Evolutionary conservation across 2,329 filamentous ascomycete species (phyloP).

Genomic region (Cladophialophora bantiana): DNA sequence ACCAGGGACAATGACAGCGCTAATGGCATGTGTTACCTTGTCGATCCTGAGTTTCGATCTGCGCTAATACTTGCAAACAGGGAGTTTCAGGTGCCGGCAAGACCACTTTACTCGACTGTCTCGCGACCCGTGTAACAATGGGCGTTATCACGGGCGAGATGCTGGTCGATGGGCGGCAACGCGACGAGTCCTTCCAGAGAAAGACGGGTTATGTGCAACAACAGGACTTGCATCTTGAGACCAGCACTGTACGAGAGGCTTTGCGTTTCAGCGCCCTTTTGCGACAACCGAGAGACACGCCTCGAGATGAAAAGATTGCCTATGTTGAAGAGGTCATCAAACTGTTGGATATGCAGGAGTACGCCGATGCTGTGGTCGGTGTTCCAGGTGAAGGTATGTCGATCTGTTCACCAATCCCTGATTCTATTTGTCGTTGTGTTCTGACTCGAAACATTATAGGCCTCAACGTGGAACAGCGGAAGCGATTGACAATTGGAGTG

Average conservation of each 20-base stretch:
- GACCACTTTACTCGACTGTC: slow-evolving; percentile 83
- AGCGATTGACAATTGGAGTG: slow-evolving; percentile 88
- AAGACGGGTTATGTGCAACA: slow-evolving; percentile 93
- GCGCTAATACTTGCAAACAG: slow-evolving; percentile 16
- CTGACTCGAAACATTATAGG: slow-evolving; percentile 40
- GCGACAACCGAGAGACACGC: slow-evolving; percentile 76
- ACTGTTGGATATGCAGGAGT: slow-evolving; percentile 86
- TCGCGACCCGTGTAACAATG: slow-evolving; percentile 85
- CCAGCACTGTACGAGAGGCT: slow-evolving; percentile 85
- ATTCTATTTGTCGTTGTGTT: neutral
- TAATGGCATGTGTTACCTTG: slow-evolving; percentile 65
- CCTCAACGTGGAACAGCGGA: slow-evolving; percentile 68
- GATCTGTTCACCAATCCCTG: neutral
- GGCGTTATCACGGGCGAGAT: slow-evolving; percentile 87
- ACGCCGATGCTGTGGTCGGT: slow-evolving; percentile 88
- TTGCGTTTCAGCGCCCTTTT: slow-evolving; percentile 84
- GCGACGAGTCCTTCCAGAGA: slow-evolving; percentile 83
- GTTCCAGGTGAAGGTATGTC: slow-evolving; percentile 76
- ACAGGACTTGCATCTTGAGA: slow-evolving; percentile 85
- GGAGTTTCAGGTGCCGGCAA: slow-evolving; percentile 89
- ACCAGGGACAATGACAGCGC: slow-evolving; percentile 85
- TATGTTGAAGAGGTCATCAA: slow-evolving; percentile 95
- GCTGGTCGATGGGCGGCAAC: slow-evolving; percentile 74
- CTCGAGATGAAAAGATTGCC: slow-evolving; percentile 76
- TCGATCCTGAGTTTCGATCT: neutral